phyloP scores from a whole-genome alignment of 805 yeast genomes.

The Candida golubevii region DNA sequence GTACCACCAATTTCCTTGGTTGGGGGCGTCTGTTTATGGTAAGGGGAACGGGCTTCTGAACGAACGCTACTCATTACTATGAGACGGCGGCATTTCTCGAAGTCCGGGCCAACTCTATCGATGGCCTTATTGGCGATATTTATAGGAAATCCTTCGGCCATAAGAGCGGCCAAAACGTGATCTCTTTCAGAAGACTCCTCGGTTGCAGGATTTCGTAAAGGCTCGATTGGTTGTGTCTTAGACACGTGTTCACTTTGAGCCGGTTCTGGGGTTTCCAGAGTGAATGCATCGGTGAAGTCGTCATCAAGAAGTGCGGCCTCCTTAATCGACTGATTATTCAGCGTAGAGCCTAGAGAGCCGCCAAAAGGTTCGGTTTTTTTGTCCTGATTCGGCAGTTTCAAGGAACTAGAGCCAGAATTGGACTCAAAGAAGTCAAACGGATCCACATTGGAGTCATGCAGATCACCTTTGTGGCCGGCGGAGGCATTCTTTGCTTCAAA shows the following conservation, averaged over 20 bases:
- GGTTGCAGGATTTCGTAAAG: background rate
- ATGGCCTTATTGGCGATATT: conserved; percentile 61
- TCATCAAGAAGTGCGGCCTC: conserved; percentile 33
- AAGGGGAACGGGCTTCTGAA: background rate
- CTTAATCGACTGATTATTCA: background rate
- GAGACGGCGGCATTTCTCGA: conserved; percentile 61
- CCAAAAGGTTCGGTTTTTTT: too few relatives aligned
- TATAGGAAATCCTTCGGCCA: conserved; percentile 75
- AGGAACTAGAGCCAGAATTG: background rate
- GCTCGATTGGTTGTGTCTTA: background rate
- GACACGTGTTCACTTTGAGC: background rate
- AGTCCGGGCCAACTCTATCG: conserved; percentile 51
- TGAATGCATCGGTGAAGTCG: conserved; percentile 41
- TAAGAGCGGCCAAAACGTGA: conserved; percentile 57
- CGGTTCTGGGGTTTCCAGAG: background rate
- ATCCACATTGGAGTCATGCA: background rate
- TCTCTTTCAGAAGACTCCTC: conserved; percentile 27
- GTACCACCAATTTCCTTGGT: conserved; percentile 23
- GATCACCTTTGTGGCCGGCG: background rate
- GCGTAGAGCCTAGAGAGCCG: too few relatives aligned
- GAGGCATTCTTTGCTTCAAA: background rate
- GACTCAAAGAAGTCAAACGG: conserved; percentile 2
- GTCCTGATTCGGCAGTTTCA: too few relatives aligned
- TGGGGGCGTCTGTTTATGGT: background rate
- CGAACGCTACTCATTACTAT: conserved; percentile 46